Evolutionary conservation across 306 rosid species (phyloP).

Genomic region (Styphnolobium japonicum): DNA sequence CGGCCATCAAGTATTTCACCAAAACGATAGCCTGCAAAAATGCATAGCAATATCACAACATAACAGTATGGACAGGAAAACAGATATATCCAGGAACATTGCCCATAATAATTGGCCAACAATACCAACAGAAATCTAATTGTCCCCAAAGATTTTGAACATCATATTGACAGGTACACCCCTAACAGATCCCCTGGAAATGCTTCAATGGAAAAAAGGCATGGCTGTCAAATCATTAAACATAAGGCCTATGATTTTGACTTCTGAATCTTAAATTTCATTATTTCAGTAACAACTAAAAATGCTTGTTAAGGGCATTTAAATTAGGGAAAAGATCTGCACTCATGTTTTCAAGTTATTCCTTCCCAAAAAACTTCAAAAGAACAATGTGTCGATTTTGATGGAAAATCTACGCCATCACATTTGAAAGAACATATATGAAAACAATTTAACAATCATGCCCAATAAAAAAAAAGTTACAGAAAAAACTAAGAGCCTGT

Average conservation of each 20-base stretch:
- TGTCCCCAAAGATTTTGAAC: background rate
- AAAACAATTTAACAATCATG: background rate
- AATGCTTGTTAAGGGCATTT: background rate
- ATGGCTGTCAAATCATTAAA: background rate
- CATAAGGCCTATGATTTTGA: background rate
- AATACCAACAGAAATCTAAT: background rate
- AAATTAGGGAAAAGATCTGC: background rate
- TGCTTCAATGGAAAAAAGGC: background rate
- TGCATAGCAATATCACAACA: constrained; percentile 18
- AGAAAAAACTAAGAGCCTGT: background rate
- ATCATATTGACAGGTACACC: background rate
- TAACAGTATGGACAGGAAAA: background rate
- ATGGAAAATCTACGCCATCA: background rate
- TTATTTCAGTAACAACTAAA: background rate
- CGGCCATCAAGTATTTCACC: constrained; percentile 95
- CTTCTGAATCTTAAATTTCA: background rate
- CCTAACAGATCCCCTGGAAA: background rate
- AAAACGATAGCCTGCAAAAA: constrained; percentile 69
- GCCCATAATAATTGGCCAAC: background rate
- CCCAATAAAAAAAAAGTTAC: background rate
- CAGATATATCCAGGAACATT: background rate
- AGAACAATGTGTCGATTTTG: background rate
- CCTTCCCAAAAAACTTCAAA: background rate
- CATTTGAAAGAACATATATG: background rate
- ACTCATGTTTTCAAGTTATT: background rate